phyloP scores from a whole-genome alignment of 768 basidiomycete species.

The Tephrocybe sp. region DNA sequence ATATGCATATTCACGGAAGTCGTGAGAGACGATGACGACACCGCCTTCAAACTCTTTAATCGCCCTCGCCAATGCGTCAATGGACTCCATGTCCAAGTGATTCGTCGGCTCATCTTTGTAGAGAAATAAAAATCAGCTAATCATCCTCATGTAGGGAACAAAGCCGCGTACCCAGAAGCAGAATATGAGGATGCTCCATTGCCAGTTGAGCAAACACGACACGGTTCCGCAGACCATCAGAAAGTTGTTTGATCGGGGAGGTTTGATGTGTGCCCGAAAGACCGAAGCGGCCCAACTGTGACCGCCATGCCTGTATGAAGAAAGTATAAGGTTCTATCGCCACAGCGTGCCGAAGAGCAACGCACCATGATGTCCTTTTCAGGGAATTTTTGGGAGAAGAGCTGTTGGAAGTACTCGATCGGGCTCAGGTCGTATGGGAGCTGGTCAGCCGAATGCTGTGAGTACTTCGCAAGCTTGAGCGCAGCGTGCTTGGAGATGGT shows the following conservation, averaged over 20 bases:
- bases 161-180: constrained; percentile 66
- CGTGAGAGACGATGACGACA: constrained; percentile 99
- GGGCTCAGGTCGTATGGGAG: constrained; percentile 91
- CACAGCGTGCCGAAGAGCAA: not conserved
- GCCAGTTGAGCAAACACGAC: constrained; percentile 96
- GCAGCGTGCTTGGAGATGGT: constrained; percentile 86
- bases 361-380: constrained; percentile 82
- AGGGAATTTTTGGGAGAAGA: constrained; percentile 83
- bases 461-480: constrained; percentile 97
- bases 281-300: constrained; percentile 94
- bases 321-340: not conserved
- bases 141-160: constrained; percentile 4
- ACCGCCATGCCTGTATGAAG: constrained; percentile 75
- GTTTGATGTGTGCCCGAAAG: constrained; percentile 94
- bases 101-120: constrained; percentile 87
- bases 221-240: constrained; percentile 94
- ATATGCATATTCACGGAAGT: constrained; percentile 76
- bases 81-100: constrained; percentile 97
- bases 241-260: constrained; percentile 89
- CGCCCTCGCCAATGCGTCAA: constrained; percentile 92
- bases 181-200: constrained; percentile 97
- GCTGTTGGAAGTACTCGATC: constrained; percentile 88
- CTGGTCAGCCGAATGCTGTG: constrained; percentile 98
- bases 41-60: constrained; percentile 98
- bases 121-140: not conserved